A percentile compares a stretch with the other conserved stretches of the same genome.
These are phyloP conservation scores for Amanita thiersii DNA, from an alignment of 768 basidiomycete species.

Conservation along the genomic window DNA sequence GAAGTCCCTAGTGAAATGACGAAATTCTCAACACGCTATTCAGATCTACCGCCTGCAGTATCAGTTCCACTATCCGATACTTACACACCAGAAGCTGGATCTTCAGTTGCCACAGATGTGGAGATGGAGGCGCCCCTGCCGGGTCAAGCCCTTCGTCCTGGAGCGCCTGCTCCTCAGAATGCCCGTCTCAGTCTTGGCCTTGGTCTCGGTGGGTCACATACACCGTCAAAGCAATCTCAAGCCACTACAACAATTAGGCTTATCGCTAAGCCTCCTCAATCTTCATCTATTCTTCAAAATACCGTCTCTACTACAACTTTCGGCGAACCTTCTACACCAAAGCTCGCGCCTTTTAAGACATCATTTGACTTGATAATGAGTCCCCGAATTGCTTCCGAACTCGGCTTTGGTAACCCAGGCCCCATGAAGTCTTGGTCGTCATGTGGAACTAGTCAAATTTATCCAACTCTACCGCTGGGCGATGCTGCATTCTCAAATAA, in stretches of 20 bases:
- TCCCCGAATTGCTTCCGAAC: conserved; percentile 22
- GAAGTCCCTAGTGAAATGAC: conserved; percentile 26
- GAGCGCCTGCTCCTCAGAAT: conserved; percentile 50
- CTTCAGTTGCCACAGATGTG: conserved; percentile 13
- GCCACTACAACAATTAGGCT: conserved; percentile 47
- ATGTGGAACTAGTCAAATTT: conserved; percentile 16
- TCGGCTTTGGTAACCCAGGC: conserved; percentile 16
- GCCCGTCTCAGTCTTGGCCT: conserved; percentile 56
- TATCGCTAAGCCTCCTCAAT: conserved; percentile 26
- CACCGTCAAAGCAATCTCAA: conserved; percentile 29
- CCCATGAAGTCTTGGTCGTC: conserved; percentile 25
- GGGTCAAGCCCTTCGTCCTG: conserved; percentile 49
- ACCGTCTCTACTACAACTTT: conserved; percentile 15
- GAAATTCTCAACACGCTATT: conserved; percentile 34
- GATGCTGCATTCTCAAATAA: no score
- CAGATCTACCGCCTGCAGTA: conserved; percentile 26
- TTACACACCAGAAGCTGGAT: conserved; percentile 28
- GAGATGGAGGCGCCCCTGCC: conserved; percentile 43
- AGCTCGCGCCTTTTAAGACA: conserved; percentile 57
- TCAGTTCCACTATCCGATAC: conserved; percentile 38
- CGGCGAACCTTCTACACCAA: conserved; percentile 39
- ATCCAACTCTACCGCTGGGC: conserved; percentile 29
- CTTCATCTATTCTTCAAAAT: conserved; percentile 7
- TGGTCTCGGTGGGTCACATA: conserved; percentile 26
- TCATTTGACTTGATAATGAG: conserved; percentile 62